Evolutionary conservation across 2,329 filamentous ascomycete species (phyloP), one percentile per base, ranked within the genome.

Genomic region (Tolypocladium inflatum): DNA sequence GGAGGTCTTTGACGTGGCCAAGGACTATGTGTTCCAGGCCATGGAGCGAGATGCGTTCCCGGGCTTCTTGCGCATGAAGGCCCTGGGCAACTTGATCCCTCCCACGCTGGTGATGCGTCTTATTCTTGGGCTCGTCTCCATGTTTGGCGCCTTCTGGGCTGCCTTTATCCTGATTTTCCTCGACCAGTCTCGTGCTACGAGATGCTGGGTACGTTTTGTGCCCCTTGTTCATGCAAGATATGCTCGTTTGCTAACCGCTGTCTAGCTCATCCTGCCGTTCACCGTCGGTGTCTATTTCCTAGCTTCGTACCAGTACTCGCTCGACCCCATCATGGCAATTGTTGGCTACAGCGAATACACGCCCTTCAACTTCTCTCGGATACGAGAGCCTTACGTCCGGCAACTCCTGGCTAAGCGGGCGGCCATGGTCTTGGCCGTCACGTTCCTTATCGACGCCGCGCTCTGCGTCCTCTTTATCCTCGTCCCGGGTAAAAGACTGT

Each of bases 41-140:
- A 99, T 99, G 94, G 95, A 99, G 76, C 85, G 95, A 58, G 94
- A 99, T 76, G 94, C 95, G n/a, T 99, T 96, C 71, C 94, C 95
- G 0, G 93, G 93, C 1, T 99, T 99, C 74, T 80, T 99, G 59
- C 84, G 93, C 69, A 90, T 91, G 76, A 97, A 97, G 76, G 94
- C 94, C 3, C 80, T 99, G 30, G 95, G 95, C 60, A 99, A 99
- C 68, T 81, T 99, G 17, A 93, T 99, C 35, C 94, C 93, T 3
- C 85, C 93, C 19, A 96, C 91, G 53, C 87, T 96, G 64, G 85
- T 97, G 69, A 80, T 95, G 65, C 84, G 94, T 57, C 78, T 97
- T 55, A 91, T 96, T 52, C 71, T 96, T 64, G 94, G 93, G 41
- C 80, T 99, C 56, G 78, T 74, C 54, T 83, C 88, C 63, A 87